Base-by-base conservation (phyloP, 75 land plant genomes). In the Isoetes taiwanensis region DNA sequence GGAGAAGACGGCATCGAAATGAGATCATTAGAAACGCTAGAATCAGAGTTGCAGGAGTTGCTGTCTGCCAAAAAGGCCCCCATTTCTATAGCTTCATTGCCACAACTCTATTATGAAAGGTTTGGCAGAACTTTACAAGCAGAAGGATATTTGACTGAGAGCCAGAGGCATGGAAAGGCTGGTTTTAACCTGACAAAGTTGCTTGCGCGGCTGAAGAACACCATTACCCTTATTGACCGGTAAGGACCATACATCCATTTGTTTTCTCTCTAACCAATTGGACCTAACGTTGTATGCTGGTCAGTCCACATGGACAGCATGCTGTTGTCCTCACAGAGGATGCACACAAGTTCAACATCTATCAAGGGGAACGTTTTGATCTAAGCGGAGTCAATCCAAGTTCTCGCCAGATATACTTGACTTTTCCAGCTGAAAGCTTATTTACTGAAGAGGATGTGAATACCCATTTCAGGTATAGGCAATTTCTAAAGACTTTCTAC, bases 291-390 rank as follows among this genome's bases (percentile, higher is more conserved):
- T n/a, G n/a, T n/a, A n/a, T n/a, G n/a, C n/a, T 61, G 71, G 65
- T 33, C 72, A 80, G 98, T 62, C 96, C 99, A 52, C 99, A 94
- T 70, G 99, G 99, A 27, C 99, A 94, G 64, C 99, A 94, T 72
- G 70, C 86, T 17, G 80, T 94, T 0, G 82, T 94, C 27, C 72
- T 94, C 55, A 84, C 88, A 1, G 96, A 94, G 69, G 99, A 94
- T 78, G 83, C 84, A 19, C 64, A 70, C 52, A 68, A 61, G 41
- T 71, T 64, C 52, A 64, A 52, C 19, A 68, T 43, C 2, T 71
- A 52, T 40, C 58, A 68, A 27, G 24, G 57, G 3, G 69, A 65
- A 21, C 35, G 38, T 27, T n/a, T n/a, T n/a, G n/a, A n/a, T n/a
- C n/a, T n/a, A n/a, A 79, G 78, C 30, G 76, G 62, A 0, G 60